Percentiles rank a stretch among this genome's conserved stretches.
These are phyloP conservation scores for Cystofilobasidium bisporidii DNA, from an alignment of 768 basidiomycete species.

Conservation along the genomic window DNA sequence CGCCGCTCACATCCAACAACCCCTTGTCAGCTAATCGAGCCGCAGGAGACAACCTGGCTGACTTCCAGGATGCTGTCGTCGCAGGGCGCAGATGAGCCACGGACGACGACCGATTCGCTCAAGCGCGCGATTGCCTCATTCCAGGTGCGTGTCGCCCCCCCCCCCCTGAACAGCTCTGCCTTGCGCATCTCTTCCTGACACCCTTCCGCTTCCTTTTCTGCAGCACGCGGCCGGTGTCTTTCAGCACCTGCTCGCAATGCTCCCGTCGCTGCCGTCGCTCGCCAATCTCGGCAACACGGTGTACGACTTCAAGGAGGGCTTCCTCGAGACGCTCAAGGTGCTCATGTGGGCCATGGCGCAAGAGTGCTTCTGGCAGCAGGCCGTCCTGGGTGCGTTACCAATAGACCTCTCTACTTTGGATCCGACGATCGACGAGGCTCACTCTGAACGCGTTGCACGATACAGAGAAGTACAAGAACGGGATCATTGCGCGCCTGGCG, in stretches of 20 bases:
- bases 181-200: conserved; percentile 22
- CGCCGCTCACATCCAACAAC: no score
- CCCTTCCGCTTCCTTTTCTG: neutral
- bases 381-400: conserved; percentile 65
- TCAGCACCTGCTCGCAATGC: conserved; percentile 34
- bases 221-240: conserved; percentile 38
- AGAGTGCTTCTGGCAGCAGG: conserved; percentile 92
- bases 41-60: no score
- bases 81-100: conserved; percentile 32
- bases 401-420: no score
- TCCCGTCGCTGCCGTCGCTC: conserved; percentile 35
- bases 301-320: conserved; percentile 56
- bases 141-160: conserved; percentile 55
- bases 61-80: no score
- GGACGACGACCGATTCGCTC: conserved; percentile 57
- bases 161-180: conserved; percentile 37
- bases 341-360: conserved; percentile 90
- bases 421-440: neutral
- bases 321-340: conserved; percentile 56
- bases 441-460: neutral
- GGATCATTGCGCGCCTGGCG: conserved; percentile 70
- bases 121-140: conserved; percentile 64
- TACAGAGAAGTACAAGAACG: conserved; percentile 65
- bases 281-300: conserved; percentile 33
- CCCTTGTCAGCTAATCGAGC: no score